Evolutionary conservation across 208 protist genomes (phyloP).

Genomic region (Leishmania gerbilli): DNA sequence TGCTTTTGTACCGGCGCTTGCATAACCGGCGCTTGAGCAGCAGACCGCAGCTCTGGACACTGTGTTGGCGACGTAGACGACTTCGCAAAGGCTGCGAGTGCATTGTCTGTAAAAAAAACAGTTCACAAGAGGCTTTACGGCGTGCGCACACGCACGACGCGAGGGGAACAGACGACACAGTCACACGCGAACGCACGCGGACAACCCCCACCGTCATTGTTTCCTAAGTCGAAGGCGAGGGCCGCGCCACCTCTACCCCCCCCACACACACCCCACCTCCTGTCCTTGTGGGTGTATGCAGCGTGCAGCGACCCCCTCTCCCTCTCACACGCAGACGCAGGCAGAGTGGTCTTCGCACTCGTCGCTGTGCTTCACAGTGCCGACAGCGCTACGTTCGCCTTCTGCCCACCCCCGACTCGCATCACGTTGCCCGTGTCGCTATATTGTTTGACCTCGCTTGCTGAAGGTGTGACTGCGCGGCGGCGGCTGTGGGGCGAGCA

Average conservation of each 20-base stretch:
- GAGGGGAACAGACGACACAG: neutral
- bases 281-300: neutral
- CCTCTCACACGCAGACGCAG: neutral
- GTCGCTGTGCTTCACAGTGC: neutral
- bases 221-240: neutral
- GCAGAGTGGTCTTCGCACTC: neutral
- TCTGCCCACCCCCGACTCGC: neutral
- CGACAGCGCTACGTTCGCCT: neutral
- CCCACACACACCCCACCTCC: neutral
- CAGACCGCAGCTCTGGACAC: neutral
- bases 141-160: neutral
- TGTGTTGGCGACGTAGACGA: neutral
- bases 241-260: neutral
- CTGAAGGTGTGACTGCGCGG: neutral
- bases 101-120: neutral
- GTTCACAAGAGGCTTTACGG: neutral
- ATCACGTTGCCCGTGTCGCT: neutral
- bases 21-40: neutral
- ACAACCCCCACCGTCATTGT: neutral
- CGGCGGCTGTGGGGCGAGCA: neutral
- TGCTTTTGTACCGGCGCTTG: neutral
- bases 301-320: neutral
- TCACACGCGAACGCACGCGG: neutral
- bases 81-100: neutral
- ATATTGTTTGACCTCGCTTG: neutral